Percentiles rank a stretch among this genome's conserved stretches.
phyloP scores from a whole-genome alignment of 176 grass and related monocot genomes.

The Eleusine indica region DNA sequence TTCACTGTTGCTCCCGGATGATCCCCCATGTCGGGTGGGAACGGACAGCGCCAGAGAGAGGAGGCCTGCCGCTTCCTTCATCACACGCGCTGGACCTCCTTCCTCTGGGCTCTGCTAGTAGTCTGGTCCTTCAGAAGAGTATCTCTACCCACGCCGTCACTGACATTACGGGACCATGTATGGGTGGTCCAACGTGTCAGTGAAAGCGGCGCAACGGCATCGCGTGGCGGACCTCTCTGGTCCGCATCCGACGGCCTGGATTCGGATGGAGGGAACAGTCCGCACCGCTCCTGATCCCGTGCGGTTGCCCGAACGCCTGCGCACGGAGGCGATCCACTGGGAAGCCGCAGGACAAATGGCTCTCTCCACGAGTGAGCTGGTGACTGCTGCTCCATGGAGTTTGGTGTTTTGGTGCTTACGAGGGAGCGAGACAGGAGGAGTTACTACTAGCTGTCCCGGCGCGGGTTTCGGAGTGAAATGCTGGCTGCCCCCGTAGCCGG shows the following conservation, averaged over 20 bases:
- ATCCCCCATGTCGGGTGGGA: neutral
- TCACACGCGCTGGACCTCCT: neutral
- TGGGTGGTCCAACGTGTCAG: neutral
- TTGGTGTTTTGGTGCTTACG: neutral
- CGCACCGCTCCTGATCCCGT: neutral
- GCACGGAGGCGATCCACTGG: neutral
- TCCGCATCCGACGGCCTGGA: neutral
- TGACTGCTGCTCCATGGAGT: neutral
- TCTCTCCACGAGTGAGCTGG: neutral
- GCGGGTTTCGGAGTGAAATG: conserved; percentile 6
- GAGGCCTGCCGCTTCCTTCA: neutral
- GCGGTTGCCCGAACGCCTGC: neutral
- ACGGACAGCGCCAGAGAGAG: neutral
- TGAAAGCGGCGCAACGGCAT: neutral
- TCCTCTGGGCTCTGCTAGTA: neutral
- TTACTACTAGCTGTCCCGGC: neutral
- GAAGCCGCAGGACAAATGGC: neutral
- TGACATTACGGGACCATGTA: neutral
- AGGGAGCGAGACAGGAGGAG: neutral
- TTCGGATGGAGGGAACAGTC: neutral
- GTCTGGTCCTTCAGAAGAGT: neutral
- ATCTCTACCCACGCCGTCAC: neutral
- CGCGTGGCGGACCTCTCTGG: neutral
- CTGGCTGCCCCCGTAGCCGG: conserved; percentile 14
- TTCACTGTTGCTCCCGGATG: neutral